phyloP scores from a whole-genome alignment of 108 stramenopile species.

The Epipyxis sp. region DNA sequence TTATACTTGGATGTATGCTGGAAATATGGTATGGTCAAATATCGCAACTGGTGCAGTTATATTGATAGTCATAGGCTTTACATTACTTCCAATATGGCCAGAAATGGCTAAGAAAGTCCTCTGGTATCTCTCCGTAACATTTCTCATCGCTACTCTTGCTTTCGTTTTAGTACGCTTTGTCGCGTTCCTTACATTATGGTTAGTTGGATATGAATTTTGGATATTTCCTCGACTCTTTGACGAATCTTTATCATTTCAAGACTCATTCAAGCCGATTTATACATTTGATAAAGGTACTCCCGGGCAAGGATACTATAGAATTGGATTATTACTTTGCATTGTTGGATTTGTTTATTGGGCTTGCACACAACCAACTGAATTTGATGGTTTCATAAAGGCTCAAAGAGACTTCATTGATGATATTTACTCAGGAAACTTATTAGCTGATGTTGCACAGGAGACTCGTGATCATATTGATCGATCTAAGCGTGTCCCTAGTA shows the following conservation, averaged over 20 bases:
- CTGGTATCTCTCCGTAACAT: constrained; percentile 93
- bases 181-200: constrained; percentile 88
- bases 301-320: constrained; percentile 81
- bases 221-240: constrained; percentile 94
- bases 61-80: constrained; percentile 83
- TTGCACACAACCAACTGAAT: constrained; percentile 95
- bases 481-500: constrained; percentile 75
- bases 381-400: constrained; percentile 89
- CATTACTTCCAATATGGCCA: constrained; percentile 97
- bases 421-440: constrained; percentile 91
- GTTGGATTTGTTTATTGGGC: constrained; percentile 95
- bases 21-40: constrained; percentile 84
- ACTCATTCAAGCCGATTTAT: constrained; percentile 89
- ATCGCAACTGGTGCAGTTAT: constrained; percentile 85
- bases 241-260: constrained; percentile 83
- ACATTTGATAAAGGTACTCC: constrained; percentile 74
- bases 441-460: constrained; percentile 87
- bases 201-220: constrained; percentile 92
- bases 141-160: constrained; percentile 85
- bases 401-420: constrained; percentile 97
- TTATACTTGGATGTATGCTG: constrained; percentile 95
- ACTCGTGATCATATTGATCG: constrained; percentile 96
- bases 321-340: constrained; percentile 80
- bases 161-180: constrained; percentile 76
- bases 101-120: constrained; percentile 80